Evolutionary conservation across 495 filamentous ascomycete genomes (phyloP).

Genomic region (Penicillium psychrofluorescens): DNA sequence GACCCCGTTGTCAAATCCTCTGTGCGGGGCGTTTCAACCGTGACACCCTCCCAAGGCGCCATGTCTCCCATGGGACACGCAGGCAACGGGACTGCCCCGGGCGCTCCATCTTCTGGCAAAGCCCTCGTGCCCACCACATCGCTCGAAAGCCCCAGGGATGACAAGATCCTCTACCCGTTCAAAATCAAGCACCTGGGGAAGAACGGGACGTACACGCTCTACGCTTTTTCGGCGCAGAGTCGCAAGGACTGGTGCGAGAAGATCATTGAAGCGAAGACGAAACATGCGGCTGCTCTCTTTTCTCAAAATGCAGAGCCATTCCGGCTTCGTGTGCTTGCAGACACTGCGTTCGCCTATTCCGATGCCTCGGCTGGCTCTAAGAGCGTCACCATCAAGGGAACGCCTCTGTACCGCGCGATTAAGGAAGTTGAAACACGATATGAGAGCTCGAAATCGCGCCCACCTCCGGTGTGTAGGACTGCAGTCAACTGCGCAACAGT

Average conservation of each 20-base stretch:
- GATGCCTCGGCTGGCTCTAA: constrained; percentile 45
- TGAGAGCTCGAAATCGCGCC: constrained; percentile 53
- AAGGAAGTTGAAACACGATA: constrained; percentile 76
- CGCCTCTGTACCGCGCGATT: constrained; percentile 86
- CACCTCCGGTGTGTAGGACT: constrained; percentile 70
- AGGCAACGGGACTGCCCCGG: constrained; percentile 47
- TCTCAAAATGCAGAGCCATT: constrained; percentile 96
- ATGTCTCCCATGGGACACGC: constrained; percentile 52
- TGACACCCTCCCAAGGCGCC: constrained; percentile 45
- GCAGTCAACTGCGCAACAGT: constrained; percentile 87
- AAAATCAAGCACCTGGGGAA: constrained; percentile 94
- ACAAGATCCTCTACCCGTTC: constrained; percentile 88
- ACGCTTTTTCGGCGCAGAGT: constrained; percentile 64
- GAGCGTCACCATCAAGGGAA: constrained; percentile 68
- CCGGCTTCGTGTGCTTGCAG: constrained; percentile 82
- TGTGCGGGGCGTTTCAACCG: constrained; percentile 63
- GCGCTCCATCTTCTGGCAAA: constrained; percentile 23
- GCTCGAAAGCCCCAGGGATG: constrained; percentile 53
- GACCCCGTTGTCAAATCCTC: constrained; percentile 80
- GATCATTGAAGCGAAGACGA: constrained; percentile 89
- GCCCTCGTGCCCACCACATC: constrained; percentile 44
- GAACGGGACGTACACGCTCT: constrained; percentile 74
- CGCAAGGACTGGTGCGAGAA: constrained; percentile 87
- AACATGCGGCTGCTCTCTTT: constrained; percentile 79
- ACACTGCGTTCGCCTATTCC: constrained; percentile 83